phyloP scores from a whole-genome alignment of 176 grass and related monocot genomes.

The Avena sativa region DNA sequence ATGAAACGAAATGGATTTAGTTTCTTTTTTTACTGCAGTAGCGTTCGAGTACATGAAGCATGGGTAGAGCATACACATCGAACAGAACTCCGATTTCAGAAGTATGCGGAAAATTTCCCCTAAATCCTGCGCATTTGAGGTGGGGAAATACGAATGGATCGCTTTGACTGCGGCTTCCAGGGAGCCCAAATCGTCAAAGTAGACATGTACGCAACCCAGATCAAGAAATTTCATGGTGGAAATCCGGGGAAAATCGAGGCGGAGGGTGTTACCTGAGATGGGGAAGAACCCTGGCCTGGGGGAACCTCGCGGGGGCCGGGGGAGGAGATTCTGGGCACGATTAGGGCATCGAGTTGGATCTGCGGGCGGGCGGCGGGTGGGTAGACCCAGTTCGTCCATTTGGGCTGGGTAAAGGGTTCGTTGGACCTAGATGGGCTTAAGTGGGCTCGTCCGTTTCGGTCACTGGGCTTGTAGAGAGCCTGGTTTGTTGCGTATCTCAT shows the following conservation, averaged over 20 bases:
- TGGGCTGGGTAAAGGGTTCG: constrained; percentile 27
- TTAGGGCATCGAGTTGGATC: constrained; percentile 51
- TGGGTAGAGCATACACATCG: neutral
- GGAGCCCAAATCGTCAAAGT: constrained; percentile 2
- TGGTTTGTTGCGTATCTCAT: too few species aligned
- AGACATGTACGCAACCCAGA: neutral
- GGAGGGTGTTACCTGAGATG: constrained; percentile 34
- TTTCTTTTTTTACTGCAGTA: neutral
- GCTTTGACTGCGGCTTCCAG: neutral
- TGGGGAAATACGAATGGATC: neutral
- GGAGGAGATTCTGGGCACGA: constrained; percentile 40
- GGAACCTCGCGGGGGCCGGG: neutral
- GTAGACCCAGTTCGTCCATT: constrained; percentile 35
- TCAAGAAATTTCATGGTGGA: neutral
- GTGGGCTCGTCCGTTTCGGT: neutral
- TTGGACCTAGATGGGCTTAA: neutral
- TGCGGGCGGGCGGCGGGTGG: constrained; percentile 32
- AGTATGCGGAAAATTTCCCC: neutral
- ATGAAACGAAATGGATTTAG: neutral
- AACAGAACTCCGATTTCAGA: neutral
- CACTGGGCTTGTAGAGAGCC: neutral
- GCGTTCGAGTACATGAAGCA: neutral
- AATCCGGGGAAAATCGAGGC: constrained; percentile 31
- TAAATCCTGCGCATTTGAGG: neutral
- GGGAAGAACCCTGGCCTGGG: constrained; percentile 6